Conservation (phyloP, 192 early-diverging fungal genomes). For the Mortierella antarctica region DNA sequence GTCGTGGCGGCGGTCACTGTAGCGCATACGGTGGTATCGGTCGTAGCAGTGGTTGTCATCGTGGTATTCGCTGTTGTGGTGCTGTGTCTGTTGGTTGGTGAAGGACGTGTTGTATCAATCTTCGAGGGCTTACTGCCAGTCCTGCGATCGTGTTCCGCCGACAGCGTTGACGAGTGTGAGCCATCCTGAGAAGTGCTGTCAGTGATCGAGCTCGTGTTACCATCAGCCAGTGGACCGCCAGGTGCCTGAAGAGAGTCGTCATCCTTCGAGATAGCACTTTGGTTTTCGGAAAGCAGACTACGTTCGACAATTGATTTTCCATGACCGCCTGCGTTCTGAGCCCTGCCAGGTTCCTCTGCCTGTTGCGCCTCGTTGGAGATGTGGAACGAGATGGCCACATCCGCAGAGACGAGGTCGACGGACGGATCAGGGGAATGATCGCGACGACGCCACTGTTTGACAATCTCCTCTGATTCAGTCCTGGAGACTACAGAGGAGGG, state of each 20-base stretch:
- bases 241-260: conserved; percentile 5
- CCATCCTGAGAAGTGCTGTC: neutral
- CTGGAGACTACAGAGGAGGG: too few relatives aligned
- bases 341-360: too few relatives aligned
- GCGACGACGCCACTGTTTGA: neutral
- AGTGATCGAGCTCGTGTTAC: neutral
- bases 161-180: too few relatives aligned
- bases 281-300: conserved; percentile 1
- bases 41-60: too few relatives aligned
- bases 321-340: neutral
- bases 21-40: too few relatives aligned
- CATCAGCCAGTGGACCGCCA: too few relatives aligned
- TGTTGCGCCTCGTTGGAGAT: too few relatives aligned
- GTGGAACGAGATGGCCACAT: too few relatives aligned
- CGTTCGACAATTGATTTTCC: conserved; percentile 10
- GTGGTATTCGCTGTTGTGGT: neutral
- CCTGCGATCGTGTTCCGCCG: too few relatives aligned
- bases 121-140: conserved; percentile 11
- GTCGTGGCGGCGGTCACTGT: too few relatives aligned
- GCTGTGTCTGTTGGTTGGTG: neutral
- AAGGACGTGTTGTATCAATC: conserved; percentile 6
- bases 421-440: conserved; percentile 4
- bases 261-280: conserved; percentile 17
- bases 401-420: too few relatives aligned
- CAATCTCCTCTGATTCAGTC: conserved; percentile 9